Percentiles rank a stretch among this genome's conserved stretches.
Evolutionary conservation across 768 basidiomycete species (phyloP).

Genomic region (Termitomyces sp.): DNA sequence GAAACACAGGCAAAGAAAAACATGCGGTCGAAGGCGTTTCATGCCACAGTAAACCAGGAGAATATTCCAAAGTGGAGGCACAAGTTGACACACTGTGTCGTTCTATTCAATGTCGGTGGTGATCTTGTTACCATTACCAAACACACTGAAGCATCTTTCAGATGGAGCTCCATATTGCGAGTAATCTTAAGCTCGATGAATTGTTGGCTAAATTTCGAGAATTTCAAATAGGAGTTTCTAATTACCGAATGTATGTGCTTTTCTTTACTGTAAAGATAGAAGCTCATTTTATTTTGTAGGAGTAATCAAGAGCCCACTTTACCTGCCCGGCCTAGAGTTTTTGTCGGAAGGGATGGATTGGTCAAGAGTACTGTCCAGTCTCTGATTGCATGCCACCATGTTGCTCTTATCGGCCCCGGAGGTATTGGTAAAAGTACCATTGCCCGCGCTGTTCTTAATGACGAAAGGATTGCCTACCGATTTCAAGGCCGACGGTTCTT

Average conservation of each 20-base stretch:
- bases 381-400: neutral
- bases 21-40: conserved; percentile 1
- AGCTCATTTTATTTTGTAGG: neutral
- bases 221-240: neutral
- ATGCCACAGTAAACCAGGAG: conserved; percentile 8
- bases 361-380: neutral
- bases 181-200: conserved; percentile 9
- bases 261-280: too few relatives aligned
- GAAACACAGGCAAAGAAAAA: neutral
- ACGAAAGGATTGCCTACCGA: neutral
- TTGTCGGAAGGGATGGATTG: neutral
- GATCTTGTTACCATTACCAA: neutral
- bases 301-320: neutral
- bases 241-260: neutral
- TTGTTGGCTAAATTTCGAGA: neutral
- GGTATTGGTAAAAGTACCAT: neutral
- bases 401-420: neutral
- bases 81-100: conserved; percentile 1
- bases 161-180: conserved; percentile 6
- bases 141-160: neutral
- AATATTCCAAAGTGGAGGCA: conserved; percentile 5
- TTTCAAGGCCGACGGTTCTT: neutral
- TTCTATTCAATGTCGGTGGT: conserved; percentile 7
- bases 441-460: neutral
- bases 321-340: neutral